Evolutionary conservation across 805 yeast genomes (phyloP), one percentile per base, ranked within the genome.

Genomic region (Kockiozyma suomiensis): DNA sequence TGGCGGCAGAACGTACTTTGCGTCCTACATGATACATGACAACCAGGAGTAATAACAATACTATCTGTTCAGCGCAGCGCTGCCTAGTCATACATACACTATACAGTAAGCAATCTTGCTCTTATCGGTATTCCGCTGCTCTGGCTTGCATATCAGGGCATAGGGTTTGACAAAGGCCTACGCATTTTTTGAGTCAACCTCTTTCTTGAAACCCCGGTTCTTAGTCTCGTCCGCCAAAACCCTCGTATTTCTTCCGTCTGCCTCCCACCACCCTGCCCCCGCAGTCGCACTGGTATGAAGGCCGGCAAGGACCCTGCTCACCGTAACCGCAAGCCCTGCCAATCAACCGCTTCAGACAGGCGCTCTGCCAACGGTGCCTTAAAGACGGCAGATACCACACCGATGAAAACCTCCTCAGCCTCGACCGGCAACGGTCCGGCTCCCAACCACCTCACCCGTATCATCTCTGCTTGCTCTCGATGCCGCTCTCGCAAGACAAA

Each of bases 401-500:
- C n/a, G n/a, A 49, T 37, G 48, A 52, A 52, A 35, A 37, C 59
- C 19, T 61, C 61, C n/a, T 30, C 61, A 6, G 62, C 63, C 4
- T 61, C 65, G 23, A 61, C 56, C 19, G 65, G 65, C 46, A 50
- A 50, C 50, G 65, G 65, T 21, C 32, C 55, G n/a, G 62, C 65
- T 13, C 65, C 65, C 17, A 37, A 30, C 30, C 66, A 62, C 38
- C 61, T 62, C 41, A 62, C 65, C 23, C 58, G 66, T 19, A 61
- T 56, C 33, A 85, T 87, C n/a, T 82, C 90, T 0, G 96, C 96
- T 0, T 91, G 97, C 70, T 87, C 87, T 68, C 76, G 97, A 57
- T 91, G 97, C 68, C 81, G 96, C 17, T 70, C 73, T 55, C 83
- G 85, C 66, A 87, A 87, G 70, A 79, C 84, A 57, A 80, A 80